phyloP scores from a whole-genome alignment of 371 early-diverging fungal genomes.

The Rhizopus delemar region DNA sequence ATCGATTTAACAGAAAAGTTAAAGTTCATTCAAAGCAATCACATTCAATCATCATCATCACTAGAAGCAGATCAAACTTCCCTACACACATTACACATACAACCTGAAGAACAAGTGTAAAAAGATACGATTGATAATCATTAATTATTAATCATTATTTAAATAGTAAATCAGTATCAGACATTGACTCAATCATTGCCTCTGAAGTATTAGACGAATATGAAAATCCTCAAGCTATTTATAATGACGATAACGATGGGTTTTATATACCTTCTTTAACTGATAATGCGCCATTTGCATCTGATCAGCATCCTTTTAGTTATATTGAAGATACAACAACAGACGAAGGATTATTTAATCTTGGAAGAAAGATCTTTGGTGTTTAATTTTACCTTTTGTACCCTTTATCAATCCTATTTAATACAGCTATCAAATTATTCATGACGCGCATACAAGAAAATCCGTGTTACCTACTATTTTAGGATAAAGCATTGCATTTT shows the following conservation, averaged over 20 bases:
- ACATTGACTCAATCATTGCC: conserved; percentile 38
- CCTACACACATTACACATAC: conserved; percentile 17
- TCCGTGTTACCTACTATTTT: neutral
- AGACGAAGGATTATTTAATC: conserved; percentile 24
- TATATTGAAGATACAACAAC: conserved; percentile 28
- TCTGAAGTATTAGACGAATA: conserved; percentile 44
- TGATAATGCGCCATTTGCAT: conserved; percentile 38
- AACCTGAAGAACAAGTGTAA: conserved; percentile 21
- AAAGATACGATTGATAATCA: conserved; percentile 2
- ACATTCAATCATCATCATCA: conserved; percentile 17
- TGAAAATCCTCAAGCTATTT: conserved; percentile 34
- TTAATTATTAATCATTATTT: conserved; percentile 1
- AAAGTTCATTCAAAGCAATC: conserved; percentile 34
- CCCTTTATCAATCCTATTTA: neutral
- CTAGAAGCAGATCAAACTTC: conserved; percentile 27
- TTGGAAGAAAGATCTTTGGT: conserved; percentile 33
- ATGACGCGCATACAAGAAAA: neutral
- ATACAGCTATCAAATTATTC: neutral
- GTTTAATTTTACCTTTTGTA: neutral
- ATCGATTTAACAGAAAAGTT: conserved; percentile 45
- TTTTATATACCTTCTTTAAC: conserved; percentile 24
- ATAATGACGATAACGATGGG: conserved; percentile 16
- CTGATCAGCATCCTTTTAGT: conserved; percentile 44
- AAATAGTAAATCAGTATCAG: conserved; percentile 16
- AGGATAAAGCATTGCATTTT: neutral